Conservation (phyloP, 1,284 basidiomycete species). For the Ceratobasidium papillatum region DNA sequence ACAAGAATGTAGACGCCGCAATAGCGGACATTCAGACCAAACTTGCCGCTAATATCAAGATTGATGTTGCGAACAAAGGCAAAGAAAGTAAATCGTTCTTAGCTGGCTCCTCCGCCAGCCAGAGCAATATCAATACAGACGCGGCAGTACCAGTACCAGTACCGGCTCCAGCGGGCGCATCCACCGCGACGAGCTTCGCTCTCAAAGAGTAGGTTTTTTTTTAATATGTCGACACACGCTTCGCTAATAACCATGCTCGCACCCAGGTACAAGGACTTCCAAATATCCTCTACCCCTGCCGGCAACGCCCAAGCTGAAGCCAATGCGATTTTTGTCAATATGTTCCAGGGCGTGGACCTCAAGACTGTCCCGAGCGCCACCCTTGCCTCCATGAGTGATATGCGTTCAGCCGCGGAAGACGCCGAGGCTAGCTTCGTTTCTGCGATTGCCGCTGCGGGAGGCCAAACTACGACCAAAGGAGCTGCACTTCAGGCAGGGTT, state of each 20-base stretch:
- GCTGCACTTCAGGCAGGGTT: background rate
- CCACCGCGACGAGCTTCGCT: background rate
- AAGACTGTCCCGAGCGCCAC: background rate
- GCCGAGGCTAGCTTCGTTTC: background rate
- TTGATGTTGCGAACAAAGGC: conserved; percentile 6
- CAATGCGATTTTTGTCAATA: background rate
- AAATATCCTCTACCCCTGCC: background rate
- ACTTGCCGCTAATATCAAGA: conserved; percentile 8
- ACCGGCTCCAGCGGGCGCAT: background rate
- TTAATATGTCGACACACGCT: background rate
- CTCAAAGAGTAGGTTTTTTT: background rate
- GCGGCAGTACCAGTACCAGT: background rate
- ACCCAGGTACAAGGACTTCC: background rate
- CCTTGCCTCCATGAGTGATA: background rate
- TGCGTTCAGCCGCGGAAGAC: background rate
- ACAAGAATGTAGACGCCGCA: background rate
- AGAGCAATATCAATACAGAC: background rate
- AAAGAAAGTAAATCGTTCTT: conserved; percentile 1
- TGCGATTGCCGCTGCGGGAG: background rate
- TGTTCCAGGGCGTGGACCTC: background rate
- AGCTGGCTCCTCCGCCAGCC: background rate
- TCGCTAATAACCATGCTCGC: background rate
- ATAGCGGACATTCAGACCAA: conserved; percentile 18
- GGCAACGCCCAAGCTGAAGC: conserved; percentile 14
- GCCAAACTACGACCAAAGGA: conserved; percentile 45